Evolutionary conservation across 805 yeast genomes (phyloP), one percentile per base, ranked within the genome.

Genomic region (Candida nitratophila): DNA sequence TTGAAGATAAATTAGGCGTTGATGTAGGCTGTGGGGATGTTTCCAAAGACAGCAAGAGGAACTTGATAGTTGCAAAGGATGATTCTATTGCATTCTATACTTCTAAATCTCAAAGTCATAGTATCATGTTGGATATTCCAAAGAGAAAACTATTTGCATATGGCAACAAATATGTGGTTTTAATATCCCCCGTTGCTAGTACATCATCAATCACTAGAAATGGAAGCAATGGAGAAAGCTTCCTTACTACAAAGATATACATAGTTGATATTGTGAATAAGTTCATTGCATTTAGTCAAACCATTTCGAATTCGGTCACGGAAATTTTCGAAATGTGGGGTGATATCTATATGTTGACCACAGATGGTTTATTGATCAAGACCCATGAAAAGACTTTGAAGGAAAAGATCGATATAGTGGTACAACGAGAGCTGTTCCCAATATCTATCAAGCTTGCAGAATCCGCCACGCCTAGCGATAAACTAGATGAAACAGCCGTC

Each of bases 281-380:
- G 57, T 77, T 83, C 46, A 68, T 89, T 12, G 79, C 91, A 0
- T 81, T 80, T 61, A 79, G 77, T 46, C 74, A 81, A 35, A 76
- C 86, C 10, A 71, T 89, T n/a, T 73, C 90, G 0, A 77, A 79
- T 29, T 65, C 83, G 0, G 76, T 89, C 2, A 68, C 70, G 21
- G 79, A 82, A 40, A 68, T 82, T 0, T 76, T 88, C 44, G 58
- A 63, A 19, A 64, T 77, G 48, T 76, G 83, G 77, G 71, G 67
- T 29, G 79, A 77, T 42, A 54, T 83, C 14, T 81, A 71, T 51
- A 63, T 87, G 9, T 61, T 90, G 14, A 77, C 88, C 2, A 67
- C 82, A 1, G 95, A 89, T 58, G 96, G 96, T 0, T 63, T 84
- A 2, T 63, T 91, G 8, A 81, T 83, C 56, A 74, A 73, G 46